A percentile compares a stretch with the other conserved stretches of the same genome.
Conservation (phyloP, 2,329 filamentous ascomycete genomes). For the Arthrinium phaeospermum region DNA sequence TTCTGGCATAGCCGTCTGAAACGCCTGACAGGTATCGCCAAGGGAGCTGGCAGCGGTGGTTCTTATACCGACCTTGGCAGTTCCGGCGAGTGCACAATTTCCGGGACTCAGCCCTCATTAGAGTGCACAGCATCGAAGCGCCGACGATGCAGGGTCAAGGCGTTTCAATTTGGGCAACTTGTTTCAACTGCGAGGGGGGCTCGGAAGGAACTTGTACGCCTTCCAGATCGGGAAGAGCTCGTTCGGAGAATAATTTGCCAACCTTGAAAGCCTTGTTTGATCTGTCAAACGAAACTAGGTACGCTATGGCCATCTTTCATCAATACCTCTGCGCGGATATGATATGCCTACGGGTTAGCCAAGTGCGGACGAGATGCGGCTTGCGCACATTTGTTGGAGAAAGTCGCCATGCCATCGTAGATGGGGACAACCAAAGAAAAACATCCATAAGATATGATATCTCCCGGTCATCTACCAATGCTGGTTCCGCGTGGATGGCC, state of each 20-base stretch:
- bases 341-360: neutral
- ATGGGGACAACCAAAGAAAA: neutral
- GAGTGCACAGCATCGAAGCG: constrained; percentile 11
- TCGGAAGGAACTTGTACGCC: constrained; percentile 7
- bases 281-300: neutral
- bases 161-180: constrained; percentile 6
- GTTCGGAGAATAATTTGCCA: constrained; percentile 22
- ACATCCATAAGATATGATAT: neutral
- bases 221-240: constrained; percentile 20
- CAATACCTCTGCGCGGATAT: neutral
- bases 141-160: neutral
- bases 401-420: neutral
- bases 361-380: neutral
- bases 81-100: neutral
- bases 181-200: constrained; percentile 1
- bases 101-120: neutral
- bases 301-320: neutral
- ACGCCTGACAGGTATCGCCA: neutral
- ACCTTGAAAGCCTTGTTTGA: constrained; percentile 8
- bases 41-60: neutral
- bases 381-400: neutral
- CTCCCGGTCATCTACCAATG: neutral
- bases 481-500: constrained; percentile 21
- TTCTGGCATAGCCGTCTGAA: constrained; percentile 9
- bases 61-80: neutral